Base-by-base conservation (phyloP, 2,329 filamentous ascomycete genomes). In the Colletotrichum cuscutae region DNA sequence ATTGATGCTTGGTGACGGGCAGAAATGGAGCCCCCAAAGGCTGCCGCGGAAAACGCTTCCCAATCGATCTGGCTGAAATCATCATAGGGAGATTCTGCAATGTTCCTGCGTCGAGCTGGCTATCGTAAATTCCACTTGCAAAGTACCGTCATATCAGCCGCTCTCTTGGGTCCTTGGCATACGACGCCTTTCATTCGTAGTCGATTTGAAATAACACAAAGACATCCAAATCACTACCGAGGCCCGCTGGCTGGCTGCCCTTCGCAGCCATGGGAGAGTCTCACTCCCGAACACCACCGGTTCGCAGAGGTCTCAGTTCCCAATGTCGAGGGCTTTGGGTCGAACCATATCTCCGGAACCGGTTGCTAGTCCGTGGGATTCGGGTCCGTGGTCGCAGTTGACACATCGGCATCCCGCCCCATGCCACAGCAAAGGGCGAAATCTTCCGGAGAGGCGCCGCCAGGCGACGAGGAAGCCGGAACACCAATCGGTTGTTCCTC, bases 301-400 rank as follows among this genome's bases (percentile, higher is more conserved):
- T 46, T 54, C 42, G 53, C 42, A 46, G 69, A 58, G 53, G 58
- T 59, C 53, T 53, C 26, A 54, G 49, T 19, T 28, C 24, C n/a
- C n/a, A 15, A 13, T 5, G 26, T 37, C 26, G 24, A 63, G 58
- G 12, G 24, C 26, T 42, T 30, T 57, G 32, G 11, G 13, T 57
- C 56, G 49, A 62, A 42, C 70, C 52, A 53, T 30, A 13, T 30
- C 22, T 37, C 70, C 70, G 53, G 59, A 69, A 60, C 59, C n/a
- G 65, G 70, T 54, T 59, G 59, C 30, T 56, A 26, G 42, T 35
- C 65, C 46, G 35, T 49, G 19, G 12, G 37, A 22, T 15, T 24
- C 65, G 53, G 30, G 28, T 32, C 42, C 52, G 65, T 19, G 53
- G 32, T 56, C 53, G 57, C 53, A 59, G 37, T 30, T 19, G n/a